Conservation (phyloP, 139 green algal genomes). For the Edaphochlamys debaryana region DNA sequence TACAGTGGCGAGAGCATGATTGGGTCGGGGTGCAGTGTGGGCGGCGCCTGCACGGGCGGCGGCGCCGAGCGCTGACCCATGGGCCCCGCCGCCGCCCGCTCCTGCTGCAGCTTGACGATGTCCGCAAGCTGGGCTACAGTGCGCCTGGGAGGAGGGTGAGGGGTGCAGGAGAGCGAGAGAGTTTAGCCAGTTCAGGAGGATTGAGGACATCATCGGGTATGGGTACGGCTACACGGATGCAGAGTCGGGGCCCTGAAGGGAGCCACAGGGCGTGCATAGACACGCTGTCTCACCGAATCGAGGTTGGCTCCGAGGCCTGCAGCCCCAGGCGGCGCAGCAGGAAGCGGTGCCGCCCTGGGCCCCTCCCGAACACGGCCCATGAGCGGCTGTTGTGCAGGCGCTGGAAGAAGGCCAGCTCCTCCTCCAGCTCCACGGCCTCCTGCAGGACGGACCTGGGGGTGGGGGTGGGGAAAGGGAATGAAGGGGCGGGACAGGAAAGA, state of each 20-base stretch:
- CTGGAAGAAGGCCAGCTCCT: slow-evolving; percentile 34
- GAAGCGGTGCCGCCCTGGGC: background rate
- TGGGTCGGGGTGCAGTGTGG: slow-evolving; percentile 50
- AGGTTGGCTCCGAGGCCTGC: slow-evolving; percentile 11
- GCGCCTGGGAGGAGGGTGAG: background rate
- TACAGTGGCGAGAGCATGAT: slow-evolving; percentile 53
- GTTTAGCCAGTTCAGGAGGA: too few relatives aligned
- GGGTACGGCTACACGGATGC: too few relatives aligned
- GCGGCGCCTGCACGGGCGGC: slow-evolving; percentile 12
- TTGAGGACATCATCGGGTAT: too few relatives aligned
- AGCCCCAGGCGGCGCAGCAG: slow-evolving; percentile 36
- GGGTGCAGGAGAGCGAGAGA: too few relatives aligned
- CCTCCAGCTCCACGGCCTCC: slow-evolving; percentile 26
- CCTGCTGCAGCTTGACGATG: slow-evolving; percentile 3
- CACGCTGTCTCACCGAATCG: slow-evolving; percentile 2
- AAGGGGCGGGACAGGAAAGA: background rate
- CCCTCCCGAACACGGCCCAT: slow-evolving; percentile 24
- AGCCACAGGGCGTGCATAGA: too few relatives aligned
- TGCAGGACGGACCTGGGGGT: slow-evolving; percentile 5
- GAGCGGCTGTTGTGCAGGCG: slow-evolving; percentile 26
- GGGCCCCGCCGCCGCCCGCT: slow-evolving; percentile 11
- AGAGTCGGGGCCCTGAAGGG: too few relatives aligned
- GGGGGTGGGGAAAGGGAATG: background rate
- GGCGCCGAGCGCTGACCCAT: slow-evolving; percentile 9
- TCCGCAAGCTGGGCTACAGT: slow-evolving; percentile 13